Conservation (phyloP, 208 protist genomes). For the Acanthamoeba sp. region DNA sequence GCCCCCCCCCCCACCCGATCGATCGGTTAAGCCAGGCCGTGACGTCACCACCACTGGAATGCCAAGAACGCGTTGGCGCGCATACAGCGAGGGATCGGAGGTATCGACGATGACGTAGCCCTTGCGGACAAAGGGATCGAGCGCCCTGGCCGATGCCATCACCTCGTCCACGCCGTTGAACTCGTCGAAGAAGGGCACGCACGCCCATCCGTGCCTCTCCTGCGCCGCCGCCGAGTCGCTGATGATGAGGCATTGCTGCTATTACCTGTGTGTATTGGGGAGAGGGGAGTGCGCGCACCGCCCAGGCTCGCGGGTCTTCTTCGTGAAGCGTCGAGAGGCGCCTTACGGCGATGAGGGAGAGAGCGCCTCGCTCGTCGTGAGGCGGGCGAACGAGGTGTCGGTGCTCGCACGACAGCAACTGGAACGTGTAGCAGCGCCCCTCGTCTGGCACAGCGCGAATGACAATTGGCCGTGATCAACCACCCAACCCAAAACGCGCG, state of each 20-base stretch:
- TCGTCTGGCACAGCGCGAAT: neutral
- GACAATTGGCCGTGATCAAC: slow-evolving; percentile 14
- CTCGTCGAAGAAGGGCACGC: neutral
- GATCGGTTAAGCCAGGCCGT: neutral
- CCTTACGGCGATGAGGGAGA: neutral
- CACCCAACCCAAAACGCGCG: neutral
- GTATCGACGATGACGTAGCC: slow-evolving; percentile 3
- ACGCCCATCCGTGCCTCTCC: neutral
- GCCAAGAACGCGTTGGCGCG: neutral
- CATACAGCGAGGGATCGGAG: neutral
- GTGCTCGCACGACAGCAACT: slow-evolving; percentile 16
- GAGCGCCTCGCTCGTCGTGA: neutral
- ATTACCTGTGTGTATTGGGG: neutral
- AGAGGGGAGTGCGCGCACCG: neutral
- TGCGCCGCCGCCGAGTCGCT: neutral
- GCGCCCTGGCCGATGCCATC: neutral
- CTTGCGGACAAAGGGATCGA: slow-evolving; percentile 15
- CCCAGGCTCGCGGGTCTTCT: neutral
- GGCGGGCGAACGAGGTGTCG: neutral
- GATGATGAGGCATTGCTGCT: neutral
- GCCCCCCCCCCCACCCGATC: neutral
- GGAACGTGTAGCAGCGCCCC: slow-evolving; percentile 35
- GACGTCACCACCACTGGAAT: neutral
- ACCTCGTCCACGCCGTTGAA: neutral
- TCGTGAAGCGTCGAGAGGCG: neutral